phyloP scores from a whole-genome alignment of 495 filamentous ascomycete genomes.

The Achaetomiella virescens region DNA sequence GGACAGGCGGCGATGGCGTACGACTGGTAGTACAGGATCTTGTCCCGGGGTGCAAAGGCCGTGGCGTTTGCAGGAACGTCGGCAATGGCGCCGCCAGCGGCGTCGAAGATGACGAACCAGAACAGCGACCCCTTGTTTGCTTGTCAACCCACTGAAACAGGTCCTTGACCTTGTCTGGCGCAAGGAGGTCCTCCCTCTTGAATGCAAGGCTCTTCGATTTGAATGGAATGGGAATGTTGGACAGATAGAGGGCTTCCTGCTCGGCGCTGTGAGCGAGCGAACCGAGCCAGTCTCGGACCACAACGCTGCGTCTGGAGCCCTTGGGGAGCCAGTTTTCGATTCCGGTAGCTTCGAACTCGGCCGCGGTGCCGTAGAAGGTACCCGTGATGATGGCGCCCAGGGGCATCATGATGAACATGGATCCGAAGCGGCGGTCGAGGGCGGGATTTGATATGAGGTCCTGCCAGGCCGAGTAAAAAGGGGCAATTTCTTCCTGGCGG shows the following conservation, averaged over 20 bases:
- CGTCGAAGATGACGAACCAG: constrained; percentile 54
- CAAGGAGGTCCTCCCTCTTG: constrained; percentile 39
- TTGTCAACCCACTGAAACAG: constrained; percentile 49
- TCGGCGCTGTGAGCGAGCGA: constrained; percentile 46
- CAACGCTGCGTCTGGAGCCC: constrained; percentile 26
- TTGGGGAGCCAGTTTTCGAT: constrained; percentile 41
- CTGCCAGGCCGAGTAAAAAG: constrained; percentile 37
- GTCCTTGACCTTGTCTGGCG: constrained; percentile 31
- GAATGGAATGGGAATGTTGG: constrained; percentile 44
- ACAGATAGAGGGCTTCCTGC: constrained; percentile 39
- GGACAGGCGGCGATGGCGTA: constrained; percentile 49
- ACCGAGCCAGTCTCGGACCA: constrained; percentile 53
- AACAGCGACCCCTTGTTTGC: constrained; percentile 41
- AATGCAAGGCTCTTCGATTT: constrained; percentile 51
- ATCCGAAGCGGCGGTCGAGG: constrained; percentile 49
- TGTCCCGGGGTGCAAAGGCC: constrained; percentile 54
- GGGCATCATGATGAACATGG: constrained; percentile 45
- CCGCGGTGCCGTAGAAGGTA: constrained; percentile 48
- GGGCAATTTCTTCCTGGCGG: constrained; percentile 35
- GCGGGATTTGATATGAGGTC: constrained; percentile 44
- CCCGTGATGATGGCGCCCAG: constrained; percentile 46
- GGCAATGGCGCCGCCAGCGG: constrained; percentile 49
- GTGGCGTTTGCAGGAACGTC: constrained; percentile 40
- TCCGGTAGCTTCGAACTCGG: constrained; percentile 43
- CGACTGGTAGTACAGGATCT: constrained; percentile 53